A percentile compares a stretch with the other conserved stretches of the same genome.
Conservation (phyloP, 1,284 basidiomycete genomes). For the Tilletiopsis washingtonensis region DNA sequence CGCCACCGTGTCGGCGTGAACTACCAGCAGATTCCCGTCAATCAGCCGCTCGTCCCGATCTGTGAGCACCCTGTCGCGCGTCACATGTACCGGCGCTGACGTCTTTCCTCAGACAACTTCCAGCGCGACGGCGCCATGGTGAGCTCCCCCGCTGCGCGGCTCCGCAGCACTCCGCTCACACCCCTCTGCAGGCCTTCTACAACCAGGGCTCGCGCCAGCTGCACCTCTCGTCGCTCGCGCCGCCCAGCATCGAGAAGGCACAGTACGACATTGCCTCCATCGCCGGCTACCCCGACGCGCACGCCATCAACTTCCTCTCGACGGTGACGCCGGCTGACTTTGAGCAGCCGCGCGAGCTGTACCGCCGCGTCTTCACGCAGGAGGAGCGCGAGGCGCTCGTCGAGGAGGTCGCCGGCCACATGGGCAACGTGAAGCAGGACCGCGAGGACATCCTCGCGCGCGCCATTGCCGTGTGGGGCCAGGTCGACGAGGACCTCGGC, state of each 20-base stretch:
- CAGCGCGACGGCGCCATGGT: too few relatives aligned
- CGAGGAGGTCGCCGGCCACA: slow-evolving; percentile 23
- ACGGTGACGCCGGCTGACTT: slow-evolving; percentile 65
- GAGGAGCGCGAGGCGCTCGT: slow-evolving; percentile 15
- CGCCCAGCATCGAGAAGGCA: slow-evolving; percentile 16
- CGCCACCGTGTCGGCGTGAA: slow-evolving; percentile 57
- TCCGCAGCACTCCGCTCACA: too few relatives aligned
- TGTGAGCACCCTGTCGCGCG: too few relatives aligned
- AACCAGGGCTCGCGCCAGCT: slow-evolving; percentile 31
- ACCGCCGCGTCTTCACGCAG: slow-evolving; percentile 67
- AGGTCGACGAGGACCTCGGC: slow-evolving; percentile 22
- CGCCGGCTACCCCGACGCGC: slow-evolving; percentile 49
- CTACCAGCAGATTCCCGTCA: slow-evolving; percentile 29
- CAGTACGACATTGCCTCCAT: slow-evolving; percentile 14
- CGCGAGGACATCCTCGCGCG: slow-evolving; percentile 12
- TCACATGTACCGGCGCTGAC: too few relatives aligned
- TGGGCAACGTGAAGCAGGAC: slow-evolving; percentile 20
- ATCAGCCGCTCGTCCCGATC: too few relatives aligned
- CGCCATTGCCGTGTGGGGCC: slow-evolving; percentile 27
- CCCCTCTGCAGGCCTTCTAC: slow-evolving; percentile 28
- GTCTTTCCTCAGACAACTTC: too few relatives aligned
- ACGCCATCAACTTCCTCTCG: slow-evolving; percentile 65
- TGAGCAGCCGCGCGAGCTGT: slow-evolving; percentile 76
- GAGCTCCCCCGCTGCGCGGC: too few relatives aligned
- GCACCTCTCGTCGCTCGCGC: slow-evolving; percentile 22